Base-by-base conservation (phyloP, 2,329 filamentous ascomycete species). In the Stemphylium lycopersici region DNA sequence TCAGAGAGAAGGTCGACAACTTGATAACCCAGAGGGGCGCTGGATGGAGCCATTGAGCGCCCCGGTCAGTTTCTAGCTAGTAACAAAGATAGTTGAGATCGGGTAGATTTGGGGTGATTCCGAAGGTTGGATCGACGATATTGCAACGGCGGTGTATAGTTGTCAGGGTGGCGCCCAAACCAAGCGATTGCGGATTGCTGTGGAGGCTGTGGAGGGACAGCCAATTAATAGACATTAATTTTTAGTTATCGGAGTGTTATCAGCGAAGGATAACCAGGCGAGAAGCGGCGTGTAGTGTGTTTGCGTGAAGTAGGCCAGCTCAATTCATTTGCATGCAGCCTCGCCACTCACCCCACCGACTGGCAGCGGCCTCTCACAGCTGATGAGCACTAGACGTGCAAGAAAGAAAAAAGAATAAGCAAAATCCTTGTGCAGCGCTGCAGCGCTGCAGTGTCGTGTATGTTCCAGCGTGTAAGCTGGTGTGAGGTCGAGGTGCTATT, bases 1-100 rank as follows among this genome's bases (percentile, higher is more conserved):
- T 70, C 68, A 6, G 63, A 68, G 18, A 51, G 36, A 10, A 72
- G 43, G n/a, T 70, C 56, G 15, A 72, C 52, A 3, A 68, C 39
- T 36, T 68, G 49, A 44, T 50, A 18, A 13, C 18, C 37, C 26
- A 22, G 32, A 8, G 33, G 15, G 31, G 44, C n/a, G 10, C 22
- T 52, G 31, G 45, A 31, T 26, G 37, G 54, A 51, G 52, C 55
- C 65, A 67, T 67, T 40, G 38, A 22, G 8, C 5, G 32, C 10
- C 32, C 11, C 32, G 6, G 1, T 24, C 3, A 24, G 29, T 10
- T n/a, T n/a, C 4, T 16, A 10, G 2, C 5, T 44, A 18, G 6
- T n/a, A 24, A 16, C n/a, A 15, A 12, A 11, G n/a, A 15, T 34
- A 26, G 1, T 29, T 20, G 16, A 26, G 2, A 32, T 41, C 29